A percentile compares a stretch with the other conserved stretches of the same genome.
These are phyloP conservation scores for Rhizoclosmatium sp. DNA, from an alignment of 192 early-diverging fungal species.

Conservation along the genomic window DNA sequence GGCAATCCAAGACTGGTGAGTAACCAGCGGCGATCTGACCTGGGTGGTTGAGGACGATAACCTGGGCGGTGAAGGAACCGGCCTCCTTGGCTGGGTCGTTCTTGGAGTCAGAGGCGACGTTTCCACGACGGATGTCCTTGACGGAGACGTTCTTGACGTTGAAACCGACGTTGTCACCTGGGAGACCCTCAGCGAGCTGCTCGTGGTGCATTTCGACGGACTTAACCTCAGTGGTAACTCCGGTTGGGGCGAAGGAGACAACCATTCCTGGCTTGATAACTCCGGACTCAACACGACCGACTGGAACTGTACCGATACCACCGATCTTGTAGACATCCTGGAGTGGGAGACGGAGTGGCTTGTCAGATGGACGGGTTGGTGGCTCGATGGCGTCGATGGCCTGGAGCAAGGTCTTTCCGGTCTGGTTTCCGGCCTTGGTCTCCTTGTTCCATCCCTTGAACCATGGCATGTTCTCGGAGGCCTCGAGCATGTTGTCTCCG, in stretches of 20 bases:
- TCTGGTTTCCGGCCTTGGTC: constrained; percentile 71
- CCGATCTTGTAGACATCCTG: constrained; percentile 99
- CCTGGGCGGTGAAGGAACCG: constrained; percentile 92
- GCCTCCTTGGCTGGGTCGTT: constrained; percentile 95
- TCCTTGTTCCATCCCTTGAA: constrained; percentile 98
- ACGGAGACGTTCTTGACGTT: constrained; percentile 98
- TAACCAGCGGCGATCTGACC: constrained; percentile 94
- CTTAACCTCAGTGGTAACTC: constrained; percentile 93
- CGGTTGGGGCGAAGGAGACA: constrained; percentile 85
- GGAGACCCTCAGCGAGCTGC: constrained; percentile 81
- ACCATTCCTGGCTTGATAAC: constrained; percentile 89
- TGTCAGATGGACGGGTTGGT: constrained; percentile 87
- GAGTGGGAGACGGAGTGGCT: constrained; percentile 96
- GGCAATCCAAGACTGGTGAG: constrained; percentile 94
- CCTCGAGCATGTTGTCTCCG: constrained; percentile 98
- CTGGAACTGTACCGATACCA: constrained; percentile 96
- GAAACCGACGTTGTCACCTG: constrained; percentile 99
- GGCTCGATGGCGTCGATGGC: constrained; percentile 96
- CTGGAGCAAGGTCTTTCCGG: constrained; percentile 86
- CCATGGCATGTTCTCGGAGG: constrained; percentile 93
- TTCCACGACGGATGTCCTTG: constrained; percentile 97
- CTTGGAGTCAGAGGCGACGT: constrained; percentile 96
- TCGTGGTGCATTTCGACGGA: constrained; percentile 99
- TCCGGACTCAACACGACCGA: constrained; percentile 98
- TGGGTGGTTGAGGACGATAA: constrained; percentile 96